Evolutionary conservation across 352 stramenopile genomes (phyloP).

Genomic region (Phytophthora citrophthora): DNA sequence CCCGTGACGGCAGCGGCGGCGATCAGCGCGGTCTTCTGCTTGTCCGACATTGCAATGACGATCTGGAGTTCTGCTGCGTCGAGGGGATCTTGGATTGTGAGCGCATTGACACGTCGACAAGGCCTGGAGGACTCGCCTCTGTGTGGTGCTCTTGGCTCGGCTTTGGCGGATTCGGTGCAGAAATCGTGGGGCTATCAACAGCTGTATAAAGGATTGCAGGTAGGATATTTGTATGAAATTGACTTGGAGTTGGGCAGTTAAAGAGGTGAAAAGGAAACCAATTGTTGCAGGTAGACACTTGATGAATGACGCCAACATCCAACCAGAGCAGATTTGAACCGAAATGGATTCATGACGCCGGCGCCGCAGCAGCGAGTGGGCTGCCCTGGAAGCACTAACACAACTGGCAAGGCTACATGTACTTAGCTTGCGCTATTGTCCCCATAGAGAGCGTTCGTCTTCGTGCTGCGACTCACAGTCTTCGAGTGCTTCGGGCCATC

Average conservation of each 20-base stretch:
- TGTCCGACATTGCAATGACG: constrained; percentile 42
- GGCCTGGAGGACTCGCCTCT: neutral
- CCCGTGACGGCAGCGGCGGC: constrained; percentile 67
- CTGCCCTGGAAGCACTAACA: neutral
- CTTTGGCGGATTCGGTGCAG: constrained; percentile 26
- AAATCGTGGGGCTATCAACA: constrained; percentile 26
- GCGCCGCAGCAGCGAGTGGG: neutral
- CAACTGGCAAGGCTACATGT: neutral
- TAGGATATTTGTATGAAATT: constrained; percentile 20
- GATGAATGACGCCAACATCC: neutral
- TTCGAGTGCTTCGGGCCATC: neutral
- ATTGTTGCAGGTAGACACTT: neutral
- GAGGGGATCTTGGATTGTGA: constrained; percentile 39
- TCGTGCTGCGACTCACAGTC: too few relatives aligned
- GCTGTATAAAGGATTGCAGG: constrained; percentile 19
- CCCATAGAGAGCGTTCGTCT: too few relatives aligned
- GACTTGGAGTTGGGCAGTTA: constrained; percentile 15
- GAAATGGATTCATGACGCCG: constrained; percentile 39
- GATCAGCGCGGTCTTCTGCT: constrained; percentile 78
- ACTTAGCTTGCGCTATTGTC: too few relatives aligned
- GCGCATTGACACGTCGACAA: constrained; percentile 28
- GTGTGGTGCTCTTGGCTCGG: constrained; percentile 21
- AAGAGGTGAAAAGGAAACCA: neutral
- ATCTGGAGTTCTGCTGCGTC: constrained; percentile 15
- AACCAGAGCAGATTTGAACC: constrained; percentile 10